Evolutionary conservation across 1,284 basidiomycete species (phyloP), one percentile per base, ranked within the genome.

Genomic region (Cryptococcus sp.): DNA sequence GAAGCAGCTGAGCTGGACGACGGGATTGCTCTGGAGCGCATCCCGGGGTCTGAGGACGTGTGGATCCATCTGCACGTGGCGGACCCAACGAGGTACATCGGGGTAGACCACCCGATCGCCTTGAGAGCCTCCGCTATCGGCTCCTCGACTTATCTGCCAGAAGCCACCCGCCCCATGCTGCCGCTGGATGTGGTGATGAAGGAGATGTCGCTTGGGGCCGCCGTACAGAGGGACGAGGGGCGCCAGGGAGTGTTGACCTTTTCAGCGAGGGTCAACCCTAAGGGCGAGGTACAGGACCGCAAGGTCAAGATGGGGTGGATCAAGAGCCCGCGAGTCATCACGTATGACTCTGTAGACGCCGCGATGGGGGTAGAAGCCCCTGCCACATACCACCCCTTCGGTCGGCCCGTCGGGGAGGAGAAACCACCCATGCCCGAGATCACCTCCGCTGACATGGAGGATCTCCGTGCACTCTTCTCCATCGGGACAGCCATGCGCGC

Each of bases 11-110:
- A 99, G 73, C 82, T 98, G 28, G 96, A 99, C 68, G 96, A 99
- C 73, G 96, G 92, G 1, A 71, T 99, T 37, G 95, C 93, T 0
- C 71, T 98, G 47, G 89, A 94, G 62, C 64, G 77, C 1, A 79
- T 85, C 20, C 78, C 77, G 1, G 83, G 87, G 48, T 83, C 84
- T 2, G 82, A 80, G 16, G 79, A 79, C 56, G 68, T 79, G 51
- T 98, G 96, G 96, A 69, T 96, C 15, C 95, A 98, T 67, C 80
- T 89, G 18, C 95, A 98, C 71, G 82, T 99, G 53, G 95, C 96
- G 8, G 95, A 99, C 72, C 94, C 95, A 0, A 94, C 91, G 0
- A 80, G 87, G 1, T 70, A 87, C 56, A 79, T 99, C n/a, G 84
- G 85, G 16, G 87, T 86, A 0, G 81, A 80, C 0, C 86, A 92